Evolutionary conservation across 73 alveolate species (phyloP).

Genomic region (Stentor roeselii): DNA sequence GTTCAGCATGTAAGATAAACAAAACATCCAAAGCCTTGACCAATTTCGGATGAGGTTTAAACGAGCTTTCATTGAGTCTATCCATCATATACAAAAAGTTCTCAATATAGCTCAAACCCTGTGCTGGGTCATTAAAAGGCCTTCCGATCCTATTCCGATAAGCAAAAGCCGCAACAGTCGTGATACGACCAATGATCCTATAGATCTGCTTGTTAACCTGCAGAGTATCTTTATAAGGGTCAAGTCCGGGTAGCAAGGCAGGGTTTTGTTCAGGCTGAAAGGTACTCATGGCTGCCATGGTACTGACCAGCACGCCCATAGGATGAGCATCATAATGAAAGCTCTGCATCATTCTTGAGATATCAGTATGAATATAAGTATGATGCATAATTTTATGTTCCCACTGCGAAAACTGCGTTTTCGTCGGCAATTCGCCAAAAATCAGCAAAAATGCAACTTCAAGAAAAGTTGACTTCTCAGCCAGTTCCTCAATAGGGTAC

Average conservation of each 20-base stretch:
- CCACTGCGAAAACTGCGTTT: conserved; percentile 54
- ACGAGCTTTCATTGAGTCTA: conserved; percentile 48
- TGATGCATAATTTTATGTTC: conserved; percentile 28
- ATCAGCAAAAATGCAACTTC: conserved; percentile 83
- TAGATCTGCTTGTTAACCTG: conserved; percentile 65
- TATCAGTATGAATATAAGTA: conserved; percentile 15
- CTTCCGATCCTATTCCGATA: conserved; percentile 84
- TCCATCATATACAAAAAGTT: conserved; percentile 88
- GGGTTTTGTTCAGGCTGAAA: conserved; percentile 94
- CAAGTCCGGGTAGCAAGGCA: conserved; percentile 69
- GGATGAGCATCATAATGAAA: conserved; percentile 94
- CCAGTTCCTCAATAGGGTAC: conserved; percentile 86
- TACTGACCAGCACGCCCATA: conserved; percentile 85
- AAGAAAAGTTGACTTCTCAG: conserved; percentile 76
- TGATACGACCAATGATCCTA: conserved; percentile 74
- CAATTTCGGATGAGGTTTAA: conserved; percentile 73
- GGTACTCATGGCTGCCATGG: conserved; percentile 79
- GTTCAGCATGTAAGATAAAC: conserved; percentile 90
- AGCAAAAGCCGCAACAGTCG: conserved; percentile 76
- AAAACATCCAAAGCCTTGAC: conserved; percentile 75
- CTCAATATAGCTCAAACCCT: conserved; percentile 70
- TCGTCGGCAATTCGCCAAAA: conserved; percentile 88
- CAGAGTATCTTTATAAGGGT: conserved; percentile 60
- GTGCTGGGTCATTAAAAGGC: conserved; percentile 63
- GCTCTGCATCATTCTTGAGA: conserved; percentile 51